Conservation (phyloP, 768 basidiomycete genomes). For the Amylocystis lapponica region DNA sequence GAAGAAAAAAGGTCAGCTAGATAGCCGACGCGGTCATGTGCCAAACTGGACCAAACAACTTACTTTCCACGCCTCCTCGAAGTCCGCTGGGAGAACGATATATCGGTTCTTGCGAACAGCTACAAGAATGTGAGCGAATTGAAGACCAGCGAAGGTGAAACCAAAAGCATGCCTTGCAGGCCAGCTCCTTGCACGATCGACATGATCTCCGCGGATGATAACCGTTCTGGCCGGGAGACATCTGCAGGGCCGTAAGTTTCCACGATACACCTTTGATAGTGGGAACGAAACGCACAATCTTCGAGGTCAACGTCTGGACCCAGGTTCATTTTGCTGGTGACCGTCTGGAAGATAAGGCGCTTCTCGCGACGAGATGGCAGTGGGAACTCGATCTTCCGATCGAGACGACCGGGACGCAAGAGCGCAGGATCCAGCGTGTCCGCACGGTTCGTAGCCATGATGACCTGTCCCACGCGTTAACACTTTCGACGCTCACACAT, state of each 20-base stretch:
- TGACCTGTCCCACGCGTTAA: conserved; percentile 55
- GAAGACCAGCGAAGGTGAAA: background rate
- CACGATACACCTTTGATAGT: background rate
- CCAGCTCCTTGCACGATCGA: conserved; percentile 97
- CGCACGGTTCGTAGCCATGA: conserved; percentile 99
- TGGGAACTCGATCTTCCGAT: conserved; percentile 99
- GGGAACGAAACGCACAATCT: conserved; percentile 67
- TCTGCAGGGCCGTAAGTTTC: conserved; percentile 42
- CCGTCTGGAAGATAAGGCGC: conserved; percentile 96
- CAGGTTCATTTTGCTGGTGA: conserved; percentile 95
- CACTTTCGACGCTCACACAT: background rate
- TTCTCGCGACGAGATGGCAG: conserved; percentile 91
- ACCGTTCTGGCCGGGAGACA: conserved; percentile 91
- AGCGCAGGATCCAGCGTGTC: conserved; percentile 98
- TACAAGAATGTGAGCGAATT: conserved; percentile 22
- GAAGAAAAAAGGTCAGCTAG: conserved; percentile 29
- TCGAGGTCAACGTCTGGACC: conserved; percentile 97
- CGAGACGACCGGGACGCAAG: conserved; percentile 94
- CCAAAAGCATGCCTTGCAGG: conserved; percentile 67
- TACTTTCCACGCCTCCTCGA: conserved; percentile 99
- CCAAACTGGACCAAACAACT: conserved; percentile 57
- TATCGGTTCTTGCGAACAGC: conserved; percentile 98
- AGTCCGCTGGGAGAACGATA: conserved; percentile 93
- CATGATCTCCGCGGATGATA: conserved; percentile 94
- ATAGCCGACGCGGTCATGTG: conserved; percentile 17